These are phyloP conservation scores for Peronospora belbahrii DNA, from an alignment of 352 stramenopile genomes.

Conservation along the genomic window DNA sequence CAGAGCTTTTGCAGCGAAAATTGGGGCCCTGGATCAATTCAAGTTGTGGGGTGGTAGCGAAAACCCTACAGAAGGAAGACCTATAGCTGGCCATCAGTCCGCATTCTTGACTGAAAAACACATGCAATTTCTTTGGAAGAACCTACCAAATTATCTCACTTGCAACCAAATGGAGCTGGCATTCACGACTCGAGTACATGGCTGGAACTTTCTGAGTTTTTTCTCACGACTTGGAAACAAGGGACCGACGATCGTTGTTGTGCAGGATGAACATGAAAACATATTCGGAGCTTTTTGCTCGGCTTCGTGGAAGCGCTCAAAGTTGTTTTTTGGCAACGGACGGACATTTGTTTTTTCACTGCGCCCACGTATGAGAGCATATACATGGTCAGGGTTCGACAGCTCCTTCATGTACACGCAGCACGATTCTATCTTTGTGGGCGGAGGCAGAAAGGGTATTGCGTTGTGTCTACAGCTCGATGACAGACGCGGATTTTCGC, in stretches of 20 bases:
- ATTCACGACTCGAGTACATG: slow-evolving; percentile 53
- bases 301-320: slow-evolving; percentile 48
- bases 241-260: slow-evolving; percentile 53
- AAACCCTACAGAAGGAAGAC: slow-evolving; percentile 18
- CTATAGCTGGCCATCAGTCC: slow-evolving; percentile 30
- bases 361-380: slow-evolving; percentile 45
- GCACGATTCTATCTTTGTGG: slow-evolving; percentile 50
- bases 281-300: slow-evolving; percentile 72
- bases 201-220: slow-evolving; percentile 67
- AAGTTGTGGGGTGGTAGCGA: slow-evolving; percentile 36
- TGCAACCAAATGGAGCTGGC: slow-evolving; percentile 68
- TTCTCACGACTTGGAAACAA: slow-evolving; percentile 50
- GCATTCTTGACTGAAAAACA: slow-evolving; percentile 58
- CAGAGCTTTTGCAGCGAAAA: slow-evolving; percentile 40
- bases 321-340: slow-evolving; percentile 62
- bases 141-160: slow-evolving; percentile 49
- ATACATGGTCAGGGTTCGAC: slow-evolving; percentile 55
- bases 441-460: slow-evolving; percentile 57
- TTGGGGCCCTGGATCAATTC: slow-evolving; percentile 49
- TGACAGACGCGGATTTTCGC: slow-evolving; percentile 60
- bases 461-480: slow-evolving; percentile 65
- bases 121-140: slow-evolving; percentile 56
- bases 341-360: slow-evolving; percentile 69
- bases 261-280: slow-evolving; percentile 62
- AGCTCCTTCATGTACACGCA: slow-evolving; percentile 66